phyloP scores from a whole-genome alignment of 164 flowering plant genomes.

The Aristolochia californica region DNA sequence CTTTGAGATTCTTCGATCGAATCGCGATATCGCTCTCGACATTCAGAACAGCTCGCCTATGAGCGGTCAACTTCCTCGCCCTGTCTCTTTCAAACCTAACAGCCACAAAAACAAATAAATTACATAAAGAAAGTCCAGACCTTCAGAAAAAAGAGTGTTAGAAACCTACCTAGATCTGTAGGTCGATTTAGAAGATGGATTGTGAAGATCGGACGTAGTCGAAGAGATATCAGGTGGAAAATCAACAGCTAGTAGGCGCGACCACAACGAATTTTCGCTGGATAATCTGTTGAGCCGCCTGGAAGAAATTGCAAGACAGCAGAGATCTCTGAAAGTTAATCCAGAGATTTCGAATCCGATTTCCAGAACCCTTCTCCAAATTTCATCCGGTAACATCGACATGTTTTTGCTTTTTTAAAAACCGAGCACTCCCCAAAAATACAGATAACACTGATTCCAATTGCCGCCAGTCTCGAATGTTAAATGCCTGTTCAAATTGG shows the following conservation, averaged over 20 bases:
- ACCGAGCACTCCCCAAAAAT: too few relatives aligned
- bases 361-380: constrained; percentile 46
- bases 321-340: constrained; percentile 38
- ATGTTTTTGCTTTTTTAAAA: background rate
- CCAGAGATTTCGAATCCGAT: constrained; percentile 20
- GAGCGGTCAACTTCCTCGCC: constrained; percentile 36
- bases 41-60: constrained; percentile 46
- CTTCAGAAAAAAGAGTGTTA: background rate
- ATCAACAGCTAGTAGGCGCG: constrained; percentile 35
- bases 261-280: constrained; percentile 42
- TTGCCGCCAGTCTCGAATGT: too few relatives aligned
- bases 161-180: constrained; percentile 30
- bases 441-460: too few relatives aligned
- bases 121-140: background rate
- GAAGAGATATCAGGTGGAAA: constrained; percentile 14
- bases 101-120: background rate
- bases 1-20: constrained; percentile 23
- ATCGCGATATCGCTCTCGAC: constrained; percentile 50
- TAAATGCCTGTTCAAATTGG: too few relatives aligned
- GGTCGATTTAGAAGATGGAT: constrained; percentile 13
- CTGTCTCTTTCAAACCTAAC: constrained; percentile 56
- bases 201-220: background rate
- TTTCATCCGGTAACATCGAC: constrained; percentile 48
- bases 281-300: constrained; percentile 39
- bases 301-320: constrained; percentile 50